Base-by-base conservation (phyloP, 2,329 filamentous ascomycete genomes). In the Elsinoe ampelina region DNA sequence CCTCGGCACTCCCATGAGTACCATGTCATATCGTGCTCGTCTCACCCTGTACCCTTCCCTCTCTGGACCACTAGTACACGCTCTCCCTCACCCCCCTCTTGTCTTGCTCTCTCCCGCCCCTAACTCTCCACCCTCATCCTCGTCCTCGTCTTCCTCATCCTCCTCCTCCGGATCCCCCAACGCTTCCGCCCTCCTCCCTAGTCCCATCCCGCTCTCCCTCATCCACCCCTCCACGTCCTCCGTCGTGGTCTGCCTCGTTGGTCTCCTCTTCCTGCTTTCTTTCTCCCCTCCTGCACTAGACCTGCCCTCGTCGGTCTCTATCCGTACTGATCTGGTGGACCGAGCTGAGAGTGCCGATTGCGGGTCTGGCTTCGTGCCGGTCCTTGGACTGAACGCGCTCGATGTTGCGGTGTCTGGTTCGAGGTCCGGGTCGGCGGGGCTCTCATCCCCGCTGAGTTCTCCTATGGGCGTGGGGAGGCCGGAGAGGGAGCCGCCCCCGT, bases 141-240 rank as follows among this genome's bases (percentile, higher is more conserved):
- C 55, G 8, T 57, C 55, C n/a, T 63, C 61, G 1, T 61, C 58
- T 15, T 58, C 60, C 26, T 62, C 62, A 22, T 62, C 60, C 12
- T 59, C 62, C 11, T 59, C 58, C n/a, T 62, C 63, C 19, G 66
- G 64, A 54, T 71, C 71, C 0, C 75, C 75, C 13, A 78, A 63
- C 4, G 71, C 65, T 63, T 78, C 75, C 0, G 75, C 75, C 36
- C 69, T 64, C 17, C 68, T 67, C 1, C 74, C 74, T 2, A 59
- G 62, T 0, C 72, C 72, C 74, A 78, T 77, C 1, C 76, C 76
- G 30, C 72, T 75, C 61, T 77, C 73, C 15, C 67, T 65, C 51
- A 70, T 70, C 75, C 75, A 78, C 13, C 63, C 63, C 60, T 70
- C 64, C 22, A 70, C 64, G 36, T 71, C 68, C 35, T 70, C 62